phyloP scores from a whole-genome alignment of 768 basidiomycete species.

The Russula griseocarnosa region DNA sequence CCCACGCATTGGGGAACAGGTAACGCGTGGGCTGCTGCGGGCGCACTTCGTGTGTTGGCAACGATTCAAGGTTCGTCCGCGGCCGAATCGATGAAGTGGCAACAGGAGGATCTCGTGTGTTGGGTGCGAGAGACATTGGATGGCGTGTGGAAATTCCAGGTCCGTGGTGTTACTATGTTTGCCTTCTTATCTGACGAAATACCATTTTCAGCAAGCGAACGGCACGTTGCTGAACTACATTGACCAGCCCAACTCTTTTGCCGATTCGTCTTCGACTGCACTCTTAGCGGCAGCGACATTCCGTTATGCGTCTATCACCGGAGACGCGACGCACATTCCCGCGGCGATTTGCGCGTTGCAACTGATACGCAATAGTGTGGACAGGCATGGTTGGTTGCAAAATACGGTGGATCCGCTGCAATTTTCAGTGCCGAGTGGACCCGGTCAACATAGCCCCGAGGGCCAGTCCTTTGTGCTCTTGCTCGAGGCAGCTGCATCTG shows the following conservation, averaged over 20 bases:
- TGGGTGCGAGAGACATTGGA: conserved; percentile 54
- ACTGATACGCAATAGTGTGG: conserved; percentile 39
- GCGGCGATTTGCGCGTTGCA: conserved; percentile 42
- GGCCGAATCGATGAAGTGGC: conserved; percentile 36
- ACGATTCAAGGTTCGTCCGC: conserved; percentile 47
- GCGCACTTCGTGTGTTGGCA: conserved; percentile 56
- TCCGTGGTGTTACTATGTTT: conserved; percentile 26
- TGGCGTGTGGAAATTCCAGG: conserved; percentile 44
- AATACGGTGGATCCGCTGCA: conserved; percentile 20
- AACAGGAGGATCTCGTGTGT: conserved; percentile 43
- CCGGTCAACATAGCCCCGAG: conserved; percentile 26
- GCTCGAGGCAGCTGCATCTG: conserved; percentile 25
- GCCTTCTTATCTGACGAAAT: background rate
- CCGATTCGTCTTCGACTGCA: conserved; percentile 53
- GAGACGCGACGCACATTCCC: conserved; percentile 38
- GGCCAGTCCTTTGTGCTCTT: conserved; percentile 29
- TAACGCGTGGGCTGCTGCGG: conserved; percentile 70
- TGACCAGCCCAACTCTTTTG: conserved; percentile 47
- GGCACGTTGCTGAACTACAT: conserved; percentile 54
- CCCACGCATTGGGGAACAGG: conserved; percentile 57
- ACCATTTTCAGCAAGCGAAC: conserved; percentile 36
- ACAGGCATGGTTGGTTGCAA: conserved; percentile 30
- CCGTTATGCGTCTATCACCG: conserved; percentile 46
- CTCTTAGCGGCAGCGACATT: conserved; percentile 55
- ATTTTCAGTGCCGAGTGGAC: conserved; percentile 14